Conservation (phyloP, 495 filamentous ascomycete genomes). For the Neurospora sp. region DNA sequence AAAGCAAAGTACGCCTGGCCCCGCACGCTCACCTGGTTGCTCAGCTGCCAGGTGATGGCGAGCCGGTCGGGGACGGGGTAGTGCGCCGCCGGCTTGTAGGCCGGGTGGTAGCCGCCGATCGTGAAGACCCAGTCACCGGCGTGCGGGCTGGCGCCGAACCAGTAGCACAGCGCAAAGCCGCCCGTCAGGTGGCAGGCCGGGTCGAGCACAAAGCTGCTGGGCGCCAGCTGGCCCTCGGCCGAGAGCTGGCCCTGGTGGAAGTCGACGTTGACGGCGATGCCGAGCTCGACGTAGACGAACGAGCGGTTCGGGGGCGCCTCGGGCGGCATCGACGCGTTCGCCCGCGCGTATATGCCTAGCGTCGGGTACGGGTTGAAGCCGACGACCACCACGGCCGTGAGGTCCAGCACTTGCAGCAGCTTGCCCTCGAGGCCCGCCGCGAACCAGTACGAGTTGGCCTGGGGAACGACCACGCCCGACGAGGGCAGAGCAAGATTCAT, state of each 20-base stretch:
- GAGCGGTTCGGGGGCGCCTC: background rate
- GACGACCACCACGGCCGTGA: conserved; percentile 30
- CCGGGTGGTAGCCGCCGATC: too few species aligned
- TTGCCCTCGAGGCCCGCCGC: conserved; percentile 30
- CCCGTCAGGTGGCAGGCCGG: too few species aligned
- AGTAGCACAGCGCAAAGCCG: too few species aligned
- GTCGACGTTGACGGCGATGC: conserved; percentile 24
- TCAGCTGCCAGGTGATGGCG: conserved; percentile 30
- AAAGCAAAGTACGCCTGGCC: conserved; percentile 44
- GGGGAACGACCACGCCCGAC: conserved; percentile 7
- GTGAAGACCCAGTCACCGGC: too few species aligned
- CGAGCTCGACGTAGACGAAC: conserved; percentile 31
- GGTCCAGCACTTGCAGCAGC: conserved; percentile 31
- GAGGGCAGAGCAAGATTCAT: background rate
- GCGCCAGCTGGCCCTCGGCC: conserved; percentile 33
- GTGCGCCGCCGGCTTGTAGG: conserved; percentile 16
- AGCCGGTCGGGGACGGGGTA: conserved; percentile 39
- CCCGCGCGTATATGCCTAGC: conserved; percentile 30
- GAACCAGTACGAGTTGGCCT: conserved; percentile 26
- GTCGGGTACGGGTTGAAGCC: conserved; percentile 17
- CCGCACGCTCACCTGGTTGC: conserved; percentile 20
- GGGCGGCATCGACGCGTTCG: conserved; percentile 22
- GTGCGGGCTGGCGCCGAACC: too few species aligned
- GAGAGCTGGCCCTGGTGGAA: conserved; percentile 24
- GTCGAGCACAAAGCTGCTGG: conserved; percentile 26